Conservation (phyloP, 192 early-diverging fungal genomes). For the Linnemannia zychae region DNA sequence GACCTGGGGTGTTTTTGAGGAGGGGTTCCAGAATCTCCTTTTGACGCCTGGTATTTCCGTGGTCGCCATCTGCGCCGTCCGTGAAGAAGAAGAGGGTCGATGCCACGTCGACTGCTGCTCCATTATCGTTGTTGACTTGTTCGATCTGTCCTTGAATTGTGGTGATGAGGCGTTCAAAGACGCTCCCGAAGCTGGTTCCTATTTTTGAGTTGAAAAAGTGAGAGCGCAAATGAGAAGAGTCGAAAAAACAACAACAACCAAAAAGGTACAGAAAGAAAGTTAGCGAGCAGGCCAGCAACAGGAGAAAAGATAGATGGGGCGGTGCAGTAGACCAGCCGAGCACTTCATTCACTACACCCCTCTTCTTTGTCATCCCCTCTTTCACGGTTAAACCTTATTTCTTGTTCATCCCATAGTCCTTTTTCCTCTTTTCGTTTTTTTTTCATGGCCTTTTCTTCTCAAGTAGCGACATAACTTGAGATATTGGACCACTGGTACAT, state of each 20-base stretch:
- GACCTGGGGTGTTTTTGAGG: slow-evolving; percentile 12
- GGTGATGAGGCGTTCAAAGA: slow-evolving; percentile 32
- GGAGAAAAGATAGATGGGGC: slow-evolving; percentile 4
- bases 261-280: not conserved
- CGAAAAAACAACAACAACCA: not conserved
- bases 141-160: slow-evolving; percentile 4
- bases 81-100: slow-evolving; percentile 58
- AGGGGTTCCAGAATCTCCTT: slow-evolving; percentile 15
- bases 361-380: not conserved
- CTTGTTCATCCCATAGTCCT: not conserved
- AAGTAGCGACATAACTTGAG: not conserved
- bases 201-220: not conserved
- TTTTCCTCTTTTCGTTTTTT: not conserved
- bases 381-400: slow-evolving; percentile 1
- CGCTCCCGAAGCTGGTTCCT: slow-evolving; percentile 54
- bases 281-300: not conserved
- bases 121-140: not conserved
- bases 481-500: too few species aligned
- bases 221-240: slow-evolving; percentile 4
- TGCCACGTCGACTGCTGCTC: slow-evolving; percentile 19
- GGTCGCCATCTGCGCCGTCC: slow-evolving; percentile 39
- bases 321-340: slow-evolving; percentile 10
- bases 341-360: not conserved
- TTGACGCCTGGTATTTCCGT: not conserved
- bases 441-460: too few species aligned